These are phyloP conservation scores for Botrytis galanthina DNA, from an alignment of 2,329 filamentous ascomycete genomes.

Conservation along the genomic window DNA sequence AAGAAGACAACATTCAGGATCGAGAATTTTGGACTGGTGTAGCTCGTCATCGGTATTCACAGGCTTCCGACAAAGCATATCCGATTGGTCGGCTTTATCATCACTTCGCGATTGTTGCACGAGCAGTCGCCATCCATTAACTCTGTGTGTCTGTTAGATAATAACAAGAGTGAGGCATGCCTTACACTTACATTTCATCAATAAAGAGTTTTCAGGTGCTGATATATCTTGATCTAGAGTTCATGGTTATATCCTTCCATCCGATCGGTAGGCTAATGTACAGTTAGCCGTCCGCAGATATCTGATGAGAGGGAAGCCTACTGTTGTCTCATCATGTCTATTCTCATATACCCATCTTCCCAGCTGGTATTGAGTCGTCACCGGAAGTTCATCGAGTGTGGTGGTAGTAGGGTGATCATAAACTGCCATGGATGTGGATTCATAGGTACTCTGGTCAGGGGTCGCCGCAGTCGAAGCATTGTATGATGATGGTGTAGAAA, in stretches of 20 bases:
- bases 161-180: too few relatives aligned
- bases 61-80: neutral
- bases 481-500: neutral
- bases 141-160: neutral
- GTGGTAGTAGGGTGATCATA: neutral
- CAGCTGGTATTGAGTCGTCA: neutral
- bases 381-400: neutral
- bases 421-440: neutral
- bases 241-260: neutral
- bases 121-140: neutral
- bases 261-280: neutral
- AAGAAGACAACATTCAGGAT: neutral
- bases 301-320: neutral
- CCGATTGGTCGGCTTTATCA: neutral
- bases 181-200: neutral
- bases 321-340: neutral
- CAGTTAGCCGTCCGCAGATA: neutral
- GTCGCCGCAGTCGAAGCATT: neutral
- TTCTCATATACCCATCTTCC: neutral
- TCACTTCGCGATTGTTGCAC: neutral
- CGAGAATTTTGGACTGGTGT: too few relatives aligned
- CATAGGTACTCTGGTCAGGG: neutral
- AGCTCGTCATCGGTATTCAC: neutral
- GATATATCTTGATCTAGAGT: neutral
- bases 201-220: neutral